Conservation (phyloP, 164 flowering plant genomes). For the Euptelea pleiosperma region DNA sequence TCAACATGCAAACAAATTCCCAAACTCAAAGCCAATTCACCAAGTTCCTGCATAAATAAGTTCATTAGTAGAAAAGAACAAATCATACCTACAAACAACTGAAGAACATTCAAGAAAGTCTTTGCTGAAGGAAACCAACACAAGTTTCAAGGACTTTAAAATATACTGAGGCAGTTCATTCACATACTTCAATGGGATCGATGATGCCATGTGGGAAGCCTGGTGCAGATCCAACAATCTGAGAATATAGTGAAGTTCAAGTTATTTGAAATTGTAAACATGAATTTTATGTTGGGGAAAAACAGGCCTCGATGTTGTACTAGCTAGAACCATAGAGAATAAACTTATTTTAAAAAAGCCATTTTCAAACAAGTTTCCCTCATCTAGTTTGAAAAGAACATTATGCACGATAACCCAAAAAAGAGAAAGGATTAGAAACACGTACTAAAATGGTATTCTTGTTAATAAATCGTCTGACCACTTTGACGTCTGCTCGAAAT, state of each 20-base stretch:
- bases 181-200: slow-evolving; percentile 85
- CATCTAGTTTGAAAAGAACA: neutral
- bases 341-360: no score
- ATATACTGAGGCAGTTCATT: neutral
- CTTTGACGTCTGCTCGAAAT: slow-evolving; percentile 82
- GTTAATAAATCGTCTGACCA: slow-evolving; percentile 58
- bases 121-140: neutral
- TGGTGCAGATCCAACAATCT: slow-evolving; percentile 99
- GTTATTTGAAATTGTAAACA: neutral
- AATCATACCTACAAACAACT: neutral
- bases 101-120: neutral
- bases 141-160: neutral
- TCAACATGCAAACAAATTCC: slow-evolving; percentile 94
- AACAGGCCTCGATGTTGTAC: neutral
- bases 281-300: neutral
- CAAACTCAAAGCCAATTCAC: slow-evolving; percentile 64
- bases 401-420: neutral
- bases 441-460: slow-evolving; percentile 81
- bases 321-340: neutral
- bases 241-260: slow-evolving; percentile 21
- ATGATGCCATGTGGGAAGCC: slow-evolving; percentile 98
- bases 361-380: no score
- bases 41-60: slow-evolving; percentile 67
- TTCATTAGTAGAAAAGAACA: slow-evolving; percentile 7
- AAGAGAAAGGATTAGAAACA: neutral